A percentile compares a stretch with the other conserved stretches of the same genome.
These are phyloP conservation scores for Gillenia trifoliata DNA, from an alignment of 306 rosid genomes.

Conservation along the genomic window DNA sequence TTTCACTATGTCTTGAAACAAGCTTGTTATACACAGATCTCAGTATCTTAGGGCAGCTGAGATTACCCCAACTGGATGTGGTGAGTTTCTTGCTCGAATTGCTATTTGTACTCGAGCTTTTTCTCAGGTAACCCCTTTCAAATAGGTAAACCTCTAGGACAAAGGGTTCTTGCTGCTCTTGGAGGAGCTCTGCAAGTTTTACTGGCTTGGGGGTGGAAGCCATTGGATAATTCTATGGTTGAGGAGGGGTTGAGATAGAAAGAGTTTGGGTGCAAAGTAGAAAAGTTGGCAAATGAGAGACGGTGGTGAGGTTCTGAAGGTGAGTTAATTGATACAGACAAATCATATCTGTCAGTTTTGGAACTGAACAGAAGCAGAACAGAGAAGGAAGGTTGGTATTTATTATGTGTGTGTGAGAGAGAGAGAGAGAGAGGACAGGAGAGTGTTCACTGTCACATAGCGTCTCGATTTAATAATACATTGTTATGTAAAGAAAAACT, in stretches of 20 bases:
- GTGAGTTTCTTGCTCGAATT: conserved; percentile 10
- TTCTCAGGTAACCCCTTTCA: conserved; percentile 52
- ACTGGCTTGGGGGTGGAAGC: conserved; percentile 44
- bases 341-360: conserved; percentile 27
- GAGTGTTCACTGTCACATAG: too few relatives aligned
- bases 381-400: conserved; percentile 12
- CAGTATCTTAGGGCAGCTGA: conserved; percentile 33
- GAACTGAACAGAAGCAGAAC: conserved; percentile 19
- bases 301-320: conserved; percentile 22
- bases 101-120: conserved; percentile 10
- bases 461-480: too few relatives aligned
- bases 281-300: conserved; percentile 5
- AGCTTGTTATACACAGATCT: conserved; percentile 43
- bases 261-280: background rate
- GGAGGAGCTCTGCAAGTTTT: conserved; percentile 62
- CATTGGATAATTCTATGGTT: conserved; percentile 31
- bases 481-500: too few relatives aligned
- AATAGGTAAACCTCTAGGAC: conserved; percentile 50
- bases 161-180: conserved; percentile 79
- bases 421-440: conserved; percentile 22
- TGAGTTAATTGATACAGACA: conserved; percentile 26
- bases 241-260: conserved; percentile 13
- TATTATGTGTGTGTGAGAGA: conserved; percentile 8
- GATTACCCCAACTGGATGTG: conserved; percentile 24
- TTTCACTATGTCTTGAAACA: conserved; percentile 16